Base-by-base conservation (phyloP, 257 asterid genomes). In the Ilex aquifolium region DNA sequence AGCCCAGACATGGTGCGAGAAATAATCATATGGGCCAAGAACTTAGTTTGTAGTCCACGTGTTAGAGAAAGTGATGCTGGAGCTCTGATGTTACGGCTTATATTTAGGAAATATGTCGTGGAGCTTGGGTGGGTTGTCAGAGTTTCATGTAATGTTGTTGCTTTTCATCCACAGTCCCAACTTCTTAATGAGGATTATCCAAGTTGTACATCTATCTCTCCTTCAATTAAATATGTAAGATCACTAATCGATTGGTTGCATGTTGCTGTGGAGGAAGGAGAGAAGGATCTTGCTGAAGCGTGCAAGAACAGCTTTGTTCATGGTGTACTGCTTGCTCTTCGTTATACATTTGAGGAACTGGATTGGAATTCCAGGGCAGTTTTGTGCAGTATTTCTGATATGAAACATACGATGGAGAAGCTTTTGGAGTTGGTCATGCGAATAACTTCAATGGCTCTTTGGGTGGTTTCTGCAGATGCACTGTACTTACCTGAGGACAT, bases 61-160 rank as follows among this genome's bases (percentile, higher is more conserved):
- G 99, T 92, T 51, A 77, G 99, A 72, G 99, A 92, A 82, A 80
- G 93, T 80, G 99, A 92, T 78, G 99, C 99, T 68, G 99, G 99
- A 62, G 97, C 99, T 71, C 88, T 92, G 71, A 83, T 92, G 63
- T 72, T 89, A 56, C 86, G 95, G 48, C 95, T 92, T 71, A 73
- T 92, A 56, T 92, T 92, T 55, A 80, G 95, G 72, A 92, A 92
- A 80, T 92, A 87, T 75, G 99, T 87, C 36, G 49, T 89, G 69
- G 94, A 86, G 71, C 91, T 82, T 54, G 65, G 93, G 59, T 89
- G 97, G 97, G 73, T 74, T 44, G 77, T 89, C 67, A 73, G 65
- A 66, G 79, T 81, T 62, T 82, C 95, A 46, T 62, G 72, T 73
- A 71, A 83, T 68, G 59, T 17, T 63, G 91, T 85, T 62, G 74